Conservation (phyloP, 495 filamentous ascomycete species). For the Jackrogersella minutella region DNA sequence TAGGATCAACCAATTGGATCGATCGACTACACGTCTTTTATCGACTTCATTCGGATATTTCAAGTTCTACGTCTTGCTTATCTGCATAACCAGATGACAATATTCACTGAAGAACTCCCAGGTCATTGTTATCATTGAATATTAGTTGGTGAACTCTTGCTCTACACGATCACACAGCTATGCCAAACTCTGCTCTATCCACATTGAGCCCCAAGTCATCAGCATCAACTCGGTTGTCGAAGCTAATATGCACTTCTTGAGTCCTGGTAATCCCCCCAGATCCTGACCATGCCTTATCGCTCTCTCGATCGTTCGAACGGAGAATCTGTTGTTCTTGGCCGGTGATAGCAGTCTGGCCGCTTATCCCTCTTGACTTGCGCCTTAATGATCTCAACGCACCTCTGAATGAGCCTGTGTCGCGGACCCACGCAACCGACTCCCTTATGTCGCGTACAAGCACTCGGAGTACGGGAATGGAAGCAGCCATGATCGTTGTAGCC, state of each 20-base stretch:
- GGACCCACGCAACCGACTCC: slow-evolving; percentile 4
- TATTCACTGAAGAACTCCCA: too few species aligned
- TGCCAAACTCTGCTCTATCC: neutral
- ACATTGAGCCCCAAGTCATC: slow-evolving; percentile 3
- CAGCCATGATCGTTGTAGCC: slow-evolving; percentile 47
- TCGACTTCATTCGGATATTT: too few species aligned
- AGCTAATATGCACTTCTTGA: slow-evolving; percentile 17
- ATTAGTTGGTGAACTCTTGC: neutral
- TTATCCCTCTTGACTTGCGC: neutral
- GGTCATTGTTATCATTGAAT: neutral
- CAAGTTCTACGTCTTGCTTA: neutral
- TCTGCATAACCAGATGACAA: neutral
- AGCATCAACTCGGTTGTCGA: neutral
- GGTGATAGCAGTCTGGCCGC: neutral
- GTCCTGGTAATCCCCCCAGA: slow-evolving; percentile 8
- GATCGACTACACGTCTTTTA: too few species aligned
- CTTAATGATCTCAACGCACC: slow-evolving; percentile 1
- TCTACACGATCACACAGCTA: neutral
- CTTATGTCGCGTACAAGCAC: slow-evolving; percentile 34
- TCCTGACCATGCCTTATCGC: neutral
- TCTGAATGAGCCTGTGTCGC: slow-evolving; percentile 6
- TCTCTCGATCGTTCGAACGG: neutral
- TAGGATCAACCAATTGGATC: too few species aligned
- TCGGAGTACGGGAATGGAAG: slow-evolving; percentile 47
- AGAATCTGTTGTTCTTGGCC: neutral